Evolutionary conservation across 257 asterid genomes (phyloP).

Genomic region (Knoxia roxburghii): DNA sequence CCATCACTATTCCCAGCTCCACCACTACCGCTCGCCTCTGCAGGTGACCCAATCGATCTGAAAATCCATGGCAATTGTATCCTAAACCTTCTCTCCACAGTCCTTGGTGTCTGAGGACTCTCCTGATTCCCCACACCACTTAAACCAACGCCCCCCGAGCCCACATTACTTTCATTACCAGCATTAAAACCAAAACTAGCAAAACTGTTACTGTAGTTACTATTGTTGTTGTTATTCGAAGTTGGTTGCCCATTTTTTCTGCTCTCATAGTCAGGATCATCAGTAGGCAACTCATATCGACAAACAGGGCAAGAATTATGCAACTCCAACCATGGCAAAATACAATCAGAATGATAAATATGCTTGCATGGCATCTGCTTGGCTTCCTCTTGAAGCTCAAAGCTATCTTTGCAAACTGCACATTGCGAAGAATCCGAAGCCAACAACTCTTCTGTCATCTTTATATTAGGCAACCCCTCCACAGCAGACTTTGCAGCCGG

Average conservation of each 20-base stretch:
- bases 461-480: constrained; percentile 60
- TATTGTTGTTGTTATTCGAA: constrained; percentile 11
- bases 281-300: constrained; percentile 83
- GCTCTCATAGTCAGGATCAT: constrained; percentile 75
- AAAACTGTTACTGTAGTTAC: constrained; percentile 3
- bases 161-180: constrained; percentile 15
- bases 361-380: constrained; percentile 90
- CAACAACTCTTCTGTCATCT: constrained; percentile 42
- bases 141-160: constrained; percentile 28
- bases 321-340: constrained; percentile 84
- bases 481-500: constrained; percentile 78
- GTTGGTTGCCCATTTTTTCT: constrained; percentile 33
- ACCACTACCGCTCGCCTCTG: constrained; percentile 59
- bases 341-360: constrained; percentile 77
- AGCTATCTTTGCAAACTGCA: constrained; percentile 83
- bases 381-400: constrained; percentile 55
- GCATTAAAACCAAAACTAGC: constrained; percentile 15
- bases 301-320: constrained; percentile 94
- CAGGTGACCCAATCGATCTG: constrained; percentile 55
- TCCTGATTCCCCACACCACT: constrained; percentile 36
- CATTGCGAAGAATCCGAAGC: constrained; percentile 61
- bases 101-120: constrained; percentile 42
- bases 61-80: constrained; percentile 66
- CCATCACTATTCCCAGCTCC: constrained; percentile 34
- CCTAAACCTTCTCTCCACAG: constrained; percentile 59